Base-by-base conservation (phyloP, 2,329 filamentous ascomycete genomes). In the Trichophyton simii region DNA sequence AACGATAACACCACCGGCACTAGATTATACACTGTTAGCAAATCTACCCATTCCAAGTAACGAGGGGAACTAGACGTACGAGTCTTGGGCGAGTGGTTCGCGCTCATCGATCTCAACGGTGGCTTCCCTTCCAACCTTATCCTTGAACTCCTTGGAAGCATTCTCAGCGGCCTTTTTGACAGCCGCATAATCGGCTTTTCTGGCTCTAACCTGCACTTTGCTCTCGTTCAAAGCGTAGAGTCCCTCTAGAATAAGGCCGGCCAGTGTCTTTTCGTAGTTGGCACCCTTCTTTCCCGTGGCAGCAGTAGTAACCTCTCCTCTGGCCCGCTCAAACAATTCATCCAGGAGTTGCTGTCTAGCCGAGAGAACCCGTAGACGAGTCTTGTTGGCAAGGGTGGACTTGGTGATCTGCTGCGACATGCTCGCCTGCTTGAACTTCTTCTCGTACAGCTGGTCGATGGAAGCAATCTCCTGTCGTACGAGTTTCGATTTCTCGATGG, bases 321-420 rank as follows among this genome's bases (percentile, higher is more conserved):
- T 79, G 65, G 91, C 87, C 63, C 85, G 77, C 73, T 95, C 87
- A 74, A 97, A 99, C 73, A 99, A 86, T 65, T 83, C 82, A 76
- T 99, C 89, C 69, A 99, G 84, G 70, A 99, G 80, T 77, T 92
- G 87, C 81, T 99, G 94, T 70, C 91, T 84, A 63, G 91, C 88
- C 65, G 83, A 83, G 63, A 99, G 86, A 61, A 99, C 87, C 73
- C 87, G 87, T 76, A 99, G 86, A 64, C 94, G 86, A 62, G 89
- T 94, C 82, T 96, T 95, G 83, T 99, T 99, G 78, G 91, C 84
- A 65, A 96, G 87, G 65, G 91, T 97, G 66, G 91, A 97, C 73
- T 89, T 89, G 66, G 91, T 95, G 79, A 97, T 97, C 80, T 99
- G 94, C 83, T 97, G 94, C 65, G 90, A 92, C 89, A 97, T 95